Percentiles rank a stretch among this genome's conserved stretches.
Evolutionary conservation across 2,329 filamentous ascomycete species (phyloP).

Genomic region (Cladosporium sp.): DNA sequence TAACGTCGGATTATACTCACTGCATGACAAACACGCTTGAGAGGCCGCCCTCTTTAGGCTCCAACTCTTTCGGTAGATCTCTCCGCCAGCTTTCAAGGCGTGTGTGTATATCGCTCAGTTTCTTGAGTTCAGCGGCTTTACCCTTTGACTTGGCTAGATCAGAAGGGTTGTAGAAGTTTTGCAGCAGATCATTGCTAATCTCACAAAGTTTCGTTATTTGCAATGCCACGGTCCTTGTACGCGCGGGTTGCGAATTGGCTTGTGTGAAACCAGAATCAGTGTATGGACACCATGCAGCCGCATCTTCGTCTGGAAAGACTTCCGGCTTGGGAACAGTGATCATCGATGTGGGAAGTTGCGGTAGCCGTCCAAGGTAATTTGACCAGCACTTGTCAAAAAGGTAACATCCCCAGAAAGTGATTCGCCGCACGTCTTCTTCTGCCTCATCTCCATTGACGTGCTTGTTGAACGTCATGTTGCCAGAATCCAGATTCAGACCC

Average conservation of each 20-base stretch:
- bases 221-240: conserved; percentile 75
- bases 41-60: conserved; percentile 82
- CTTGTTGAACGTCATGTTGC: conserved; percentile 54
- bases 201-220: conserved; percentile 83
- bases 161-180: conserved; percentile 84
- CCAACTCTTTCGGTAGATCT: conserved; percentile 77
- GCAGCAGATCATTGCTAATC: conserved; percentile 85
- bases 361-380: conserved; percentile 88
- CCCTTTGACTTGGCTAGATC: conserved; percentile 59
- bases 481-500: conserved; percentile 80
- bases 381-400: conserved; percentile 99
- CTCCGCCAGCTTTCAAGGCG: conserved; percentile 86
- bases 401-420: conserved; percentile 98
- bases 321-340: conserved; percentile 86
- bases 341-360: conserved; percentile 74
- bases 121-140: conserved; percentile 83
- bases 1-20: conserved; percentile 54
- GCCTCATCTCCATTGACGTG: conserved; percentile 56
- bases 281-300: conserved; percentile 80
- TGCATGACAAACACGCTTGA: conserved; percentile 81
- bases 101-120: conserved; percentile 84
- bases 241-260: conserved; percentile 69
- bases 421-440: conserved; percentile 80
- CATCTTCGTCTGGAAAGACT: conserved; percentile 84
- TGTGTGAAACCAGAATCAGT: conserved; percentile 76